Evolutionary conservation across 495 filamentous ascomycete species (phyloP).

Genomic region (Friedmanniomyces endolithicus): DNA sequence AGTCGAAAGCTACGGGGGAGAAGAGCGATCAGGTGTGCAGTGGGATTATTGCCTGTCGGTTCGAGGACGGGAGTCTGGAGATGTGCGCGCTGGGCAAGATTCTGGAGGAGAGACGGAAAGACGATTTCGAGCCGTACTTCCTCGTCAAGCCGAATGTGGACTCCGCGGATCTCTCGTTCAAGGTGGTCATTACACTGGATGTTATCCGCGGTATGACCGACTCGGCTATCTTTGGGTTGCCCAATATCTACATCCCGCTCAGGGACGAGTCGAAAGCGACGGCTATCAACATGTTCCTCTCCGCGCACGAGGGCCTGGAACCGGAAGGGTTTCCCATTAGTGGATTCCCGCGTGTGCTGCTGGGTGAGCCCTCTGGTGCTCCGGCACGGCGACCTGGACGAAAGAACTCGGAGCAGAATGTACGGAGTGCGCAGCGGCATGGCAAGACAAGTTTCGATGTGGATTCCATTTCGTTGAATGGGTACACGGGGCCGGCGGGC

Average conservation of each 20-base stretch:
- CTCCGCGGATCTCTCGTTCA: background rate
- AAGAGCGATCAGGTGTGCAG: constrained; percentile 8
- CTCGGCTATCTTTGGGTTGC: constrained; percentile 9
- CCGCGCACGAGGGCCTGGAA: constrained; percentile 15
- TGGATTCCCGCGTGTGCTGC: constrained; percentile 17
- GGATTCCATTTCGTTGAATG: constrained; percentile 15
- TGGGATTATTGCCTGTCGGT: constrained; percentile 10
- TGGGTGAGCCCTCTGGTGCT: constrained; percentile 2
- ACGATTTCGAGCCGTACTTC: constrained; percentile 16
- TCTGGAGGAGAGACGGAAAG: constrained; percentile 2
- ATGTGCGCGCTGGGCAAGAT: constrained; percentile 18
- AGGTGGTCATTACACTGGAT: constrained; percentile 8
- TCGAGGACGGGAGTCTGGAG: constrained; percentile 16
- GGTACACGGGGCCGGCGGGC: background rate
- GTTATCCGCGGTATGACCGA: constrained; percentile 12
- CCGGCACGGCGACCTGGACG: background rate
- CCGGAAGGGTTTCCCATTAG: constrained; percentile 17
- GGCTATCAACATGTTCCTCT: constrained; percentile 12
- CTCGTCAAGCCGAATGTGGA: constrained; percentile 8
- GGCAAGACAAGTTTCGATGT: background rate
- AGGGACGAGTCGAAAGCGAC: constrained; percentile 7
- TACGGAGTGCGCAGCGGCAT: constrained; percentile 1
- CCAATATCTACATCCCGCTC: constrained; percentile 17
- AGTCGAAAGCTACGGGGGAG: constrained; percentile 8
- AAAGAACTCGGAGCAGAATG: constrained; percentile 2